phyloP scores from a whole-genome alignment of 2,329 filamentous ascomycete genomes.

The Aspergillus hortae region DNA sequence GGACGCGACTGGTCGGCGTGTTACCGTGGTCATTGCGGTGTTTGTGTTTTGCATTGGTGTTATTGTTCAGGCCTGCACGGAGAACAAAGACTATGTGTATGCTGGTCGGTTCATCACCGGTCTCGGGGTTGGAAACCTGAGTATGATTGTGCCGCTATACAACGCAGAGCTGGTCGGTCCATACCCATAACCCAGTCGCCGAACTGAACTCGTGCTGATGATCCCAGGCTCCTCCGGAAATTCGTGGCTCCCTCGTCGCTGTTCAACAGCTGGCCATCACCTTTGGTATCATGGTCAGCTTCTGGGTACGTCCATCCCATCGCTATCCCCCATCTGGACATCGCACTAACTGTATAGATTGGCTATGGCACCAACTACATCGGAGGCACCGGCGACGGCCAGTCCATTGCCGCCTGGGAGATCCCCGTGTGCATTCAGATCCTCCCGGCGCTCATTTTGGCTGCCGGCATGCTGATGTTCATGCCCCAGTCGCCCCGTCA shows the following conservation, averaged over 20 bases:
- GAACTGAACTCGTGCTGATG: slow-evolving; percentile 1
- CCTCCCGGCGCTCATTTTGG: slow-evolving; percentile 62
- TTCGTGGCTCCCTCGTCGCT: slow-evolving; percentile 41
- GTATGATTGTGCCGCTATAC: slow-evolving; percentile 42
- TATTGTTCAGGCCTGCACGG: slow-evolving; percentile 34
- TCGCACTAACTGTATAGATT: slow-evolving; percentile 25
- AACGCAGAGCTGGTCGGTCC: slow-evolving; percentile 30
- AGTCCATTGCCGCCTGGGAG: slow-evolving; percentile 69
- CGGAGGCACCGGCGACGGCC: slow-evolving; percentile 56
- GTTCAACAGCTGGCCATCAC: slow-evolving; percentile 44
- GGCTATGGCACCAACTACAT: slow-evolving; percentile 57
- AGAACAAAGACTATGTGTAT: slow-evolving; percentile 30
- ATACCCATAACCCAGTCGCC: neutral
- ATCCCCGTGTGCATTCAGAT: slow-evolving; percentile 70
- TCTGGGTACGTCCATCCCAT: slow-evolving; percentile 29
- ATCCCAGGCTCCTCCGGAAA: slow-evolving; percentile 36
- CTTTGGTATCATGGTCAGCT: slow-evolving; percentile 43
- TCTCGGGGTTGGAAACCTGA: slow-evolving; percentile 41
- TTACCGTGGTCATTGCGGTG: slow-evolving; percentile 32
- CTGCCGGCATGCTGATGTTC: slow-evolving; percentile 65
- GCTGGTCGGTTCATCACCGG: slow-evolving; percentile 42
- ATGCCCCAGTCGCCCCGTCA: slow-evolving; percentile 77
- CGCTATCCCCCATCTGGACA: no score
- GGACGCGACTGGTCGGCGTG: slow-evolving; percentile 32
- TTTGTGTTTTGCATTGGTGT: slow-evolving; percentile 36